phyloP scores from a whole-genome alignment of 148 eudicot species.

The Persicaria tinctoria region DNA sequence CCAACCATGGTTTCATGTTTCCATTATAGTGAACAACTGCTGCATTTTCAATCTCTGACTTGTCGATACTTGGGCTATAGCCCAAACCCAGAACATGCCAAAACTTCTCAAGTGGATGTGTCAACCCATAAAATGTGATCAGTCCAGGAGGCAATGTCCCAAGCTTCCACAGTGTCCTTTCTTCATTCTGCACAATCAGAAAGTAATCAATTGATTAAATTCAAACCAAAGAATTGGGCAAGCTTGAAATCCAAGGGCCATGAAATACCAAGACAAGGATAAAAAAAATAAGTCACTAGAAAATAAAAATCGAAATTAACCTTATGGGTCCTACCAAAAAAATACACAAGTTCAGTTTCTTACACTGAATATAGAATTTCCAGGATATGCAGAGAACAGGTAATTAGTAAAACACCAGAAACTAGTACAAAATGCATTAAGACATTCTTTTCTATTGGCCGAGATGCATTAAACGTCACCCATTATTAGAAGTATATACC shows the following conservation, averaged over 20 bases:
- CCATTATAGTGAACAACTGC: conserved; percentile 90
- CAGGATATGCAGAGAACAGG: too few species aligned
- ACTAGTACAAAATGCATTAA: too few species aligned
- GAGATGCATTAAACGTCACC: too few species aligned
- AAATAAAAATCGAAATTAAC: too few species aligned
- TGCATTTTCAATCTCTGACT: conserved; percentile 63
- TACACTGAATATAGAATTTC: too few species aligned
- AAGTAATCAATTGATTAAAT: neutral
- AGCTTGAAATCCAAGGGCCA: neutral
- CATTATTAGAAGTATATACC: too few species aligned
- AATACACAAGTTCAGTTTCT: neutral
- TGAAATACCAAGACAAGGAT: neutral
- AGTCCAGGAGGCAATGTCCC: conserved; percentile 87
- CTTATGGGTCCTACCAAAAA: too few species aligned
- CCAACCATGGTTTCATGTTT: conserved; percentile 92
- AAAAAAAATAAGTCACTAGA: neutral
- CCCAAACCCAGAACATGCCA: conserved; percentile 97
- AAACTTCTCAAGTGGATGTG: conserved; percentile 58
- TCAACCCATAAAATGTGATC: conserved; percentile 67
- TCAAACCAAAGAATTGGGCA: neutral
- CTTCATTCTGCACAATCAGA: conserved; percentile 55
- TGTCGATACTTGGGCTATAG: conserved; percentile 60
- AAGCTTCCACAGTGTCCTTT: conserved; percentile 72
- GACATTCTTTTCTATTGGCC: too few species aligned
- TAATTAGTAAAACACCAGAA: too few species aligned